These are phyloP conservation scores for Colletotrichum brevisporum DNA, from an alignment of 2,329 filamentous ascomycete species.

Conservation along the genomic window DNA sequence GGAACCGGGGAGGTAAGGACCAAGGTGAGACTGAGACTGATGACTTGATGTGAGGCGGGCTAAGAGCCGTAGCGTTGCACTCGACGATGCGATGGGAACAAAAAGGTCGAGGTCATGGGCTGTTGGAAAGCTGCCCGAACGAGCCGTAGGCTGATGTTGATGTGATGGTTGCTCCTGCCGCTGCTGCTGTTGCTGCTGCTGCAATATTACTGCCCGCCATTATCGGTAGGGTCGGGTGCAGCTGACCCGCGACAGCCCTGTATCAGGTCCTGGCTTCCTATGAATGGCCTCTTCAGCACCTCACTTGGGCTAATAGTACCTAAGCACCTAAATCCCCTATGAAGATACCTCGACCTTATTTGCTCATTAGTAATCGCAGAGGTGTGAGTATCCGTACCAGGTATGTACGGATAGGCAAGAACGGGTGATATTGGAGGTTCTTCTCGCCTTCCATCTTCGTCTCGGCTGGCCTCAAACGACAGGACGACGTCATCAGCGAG, in stretches of 20 bases:
- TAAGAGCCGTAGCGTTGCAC: conserved; percentile 30
- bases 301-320: no score
- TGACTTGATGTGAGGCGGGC: conserved; percentile 5
- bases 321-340: no score
- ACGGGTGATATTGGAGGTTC: no score
- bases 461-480: no score
- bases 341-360: no score
- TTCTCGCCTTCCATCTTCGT: not conserved
- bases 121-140: conserved; percentile 60
- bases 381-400: no score
- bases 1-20: not conserved
- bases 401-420: no score
- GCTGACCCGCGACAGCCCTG: conserved; percentile 2
- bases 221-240: conserved; percentile 30
- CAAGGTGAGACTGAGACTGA: no score
- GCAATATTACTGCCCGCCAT: conserved; percentile 21
- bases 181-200: not conserved
- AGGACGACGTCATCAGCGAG: conserved; percentile 1
- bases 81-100: conserved; percentile 5
- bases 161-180: conserved; percentile 43
- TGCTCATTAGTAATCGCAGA: no score
- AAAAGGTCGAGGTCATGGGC: conserved; percentile 20
- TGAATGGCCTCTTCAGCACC: no score
- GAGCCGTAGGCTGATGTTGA: conserved; percentile 65
- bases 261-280: not conserved